Evolutionary conservation across 805 yeast genomes (phyloP).

Genomic region (Saturnispora sekii): DNA sequence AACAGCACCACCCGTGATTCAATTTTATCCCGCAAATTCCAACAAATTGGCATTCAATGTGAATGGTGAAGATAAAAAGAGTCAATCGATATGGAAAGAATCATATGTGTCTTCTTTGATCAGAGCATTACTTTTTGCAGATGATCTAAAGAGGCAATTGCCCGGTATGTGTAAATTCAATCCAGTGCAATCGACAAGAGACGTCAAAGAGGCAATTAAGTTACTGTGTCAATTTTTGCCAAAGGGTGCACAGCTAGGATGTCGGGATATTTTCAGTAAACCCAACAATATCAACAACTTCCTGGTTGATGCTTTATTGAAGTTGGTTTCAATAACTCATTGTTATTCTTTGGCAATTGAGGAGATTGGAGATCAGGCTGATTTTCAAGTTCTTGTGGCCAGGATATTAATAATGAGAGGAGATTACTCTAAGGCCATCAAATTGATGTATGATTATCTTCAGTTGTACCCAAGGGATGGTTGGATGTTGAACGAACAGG

Average conservation of each 20-base stretch:
- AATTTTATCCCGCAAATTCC: conserved; percentile 43
- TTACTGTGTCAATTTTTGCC: conserved; percentile 37
- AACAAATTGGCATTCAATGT: conserved; percentile 13
- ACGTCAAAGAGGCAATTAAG: conserved; percentile 29
- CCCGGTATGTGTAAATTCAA: conserved; percentile 51
- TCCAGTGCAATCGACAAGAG: conserved; percentile 28
- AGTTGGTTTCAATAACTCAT: conserved; percentile 31
- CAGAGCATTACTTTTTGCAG: conserved; percentile 43
- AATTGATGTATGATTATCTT: conserved; percentile 32
- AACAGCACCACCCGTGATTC: conserved; percentile 26
- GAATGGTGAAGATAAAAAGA: conserved; percentile 43
- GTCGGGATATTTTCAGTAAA: conserved; percentile 25
- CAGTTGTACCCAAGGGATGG: conserved; percentile 43
- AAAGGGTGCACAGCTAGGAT: conserved; percentile 39
- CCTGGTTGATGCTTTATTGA: conserved; percentile 40
- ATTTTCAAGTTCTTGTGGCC: conserved; percentile 31
- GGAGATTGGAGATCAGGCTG: conserved; percentile 24
- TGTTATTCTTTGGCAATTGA: conserved; percentile 32
- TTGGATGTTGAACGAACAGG: conserved; percentile 50
- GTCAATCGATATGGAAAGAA: conserved; percentile 48
- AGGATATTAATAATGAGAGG: conserved; percentile 31
- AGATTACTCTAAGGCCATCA: conserved; percentile 40
- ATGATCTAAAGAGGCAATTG: conserved; percentile 43
- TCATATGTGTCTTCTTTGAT: conserved; percentile 48
- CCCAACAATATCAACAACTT: conserved; percentile 37